Evolutionary conservation across 805 yeast species (phyloP), one percentile per base, ranked within the genome.

Genomic region (Kockiozyma suomiensis): DNA sequence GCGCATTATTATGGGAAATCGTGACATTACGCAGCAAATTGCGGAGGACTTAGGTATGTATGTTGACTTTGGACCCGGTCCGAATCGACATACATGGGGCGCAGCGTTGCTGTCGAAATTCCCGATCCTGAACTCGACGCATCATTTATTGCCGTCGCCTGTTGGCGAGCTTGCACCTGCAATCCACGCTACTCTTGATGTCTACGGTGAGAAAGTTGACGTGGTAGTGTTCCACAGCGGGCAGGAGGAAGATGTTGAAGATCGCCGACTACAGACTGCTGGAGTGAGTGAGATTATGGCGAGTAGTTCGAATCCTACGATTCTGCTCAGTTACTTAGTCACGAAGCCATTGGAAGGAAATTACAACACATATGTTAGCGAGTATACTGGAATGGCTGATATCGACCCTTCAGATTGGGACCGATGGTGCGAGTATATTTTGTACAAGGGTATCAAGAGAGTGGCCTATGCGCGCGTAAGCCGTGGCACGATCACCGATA

Each of bases 101-200:
- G 87, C 92, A 51, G 94, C 94, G 1, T 79, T 94, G 62, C 78
- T 94, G 66, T 92, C 97, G 21, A 90, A 92, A 72, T 94, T 93
- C 81, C 99, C 99, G 32, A 94, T 94, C 63, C 68, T 94, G 58
- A 83, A 87, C 70, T 90, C 97, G 2, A 85, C 91, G 1, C 99
- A 94, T 73, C 96, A 92, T 72, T 79, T 94, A 67, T 77, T 93
- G 58, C 99, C 99, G 3, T 89, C 97, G 5, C 99, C 99, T 1
- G 97, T 89, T 33, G 99, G 99, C 17, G 99, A 94, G 78, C 79
- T 94, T 55, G 99, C 99, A 0, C 99, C 99, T 3, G 98, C 97
- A 0, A 94, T 94, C 66, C 96, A 88, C 73, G 99, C 99, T 1
- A 93, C 97, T 0, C 77, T 94, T 63, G 93, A 91, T 67, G 88